Evolutionary conservation across 257 asterid species (phyloP), one percentile per base, ranked within the genome.

Genomic region (Lycium barbarum): DNA sequence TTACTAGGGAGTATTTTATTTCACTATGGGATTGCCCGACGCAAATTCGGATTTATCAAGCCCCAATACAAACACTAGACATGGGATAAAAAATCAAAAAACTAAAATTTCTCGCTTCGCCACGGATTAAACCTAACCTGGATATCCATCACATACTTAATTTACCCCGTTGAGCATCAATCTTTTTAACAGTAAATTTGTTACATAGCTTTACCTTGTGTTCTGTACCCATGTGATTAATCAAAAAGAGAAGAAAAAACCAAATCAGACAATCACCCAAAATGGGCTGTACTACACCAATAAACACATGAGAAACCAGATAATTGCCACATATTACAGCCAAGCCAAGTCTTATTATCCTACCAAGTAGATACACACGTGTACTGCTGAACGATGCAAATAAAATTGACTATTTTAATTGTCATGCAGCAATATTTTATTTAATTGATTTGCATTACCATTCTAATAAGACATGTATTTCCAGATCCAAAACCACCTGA

Each of bases 401-500:
- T 13, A 26, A 5, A 74, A 47, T 47, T 6, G 36, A 72, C 57
- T 43, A 18, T 9, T 45, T 43, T 72, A 47, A 73, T 43, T 47
- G 40, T 11, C 43, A 20, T 3, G 62, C 7, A 66, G 7, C 18
- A 22, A 51, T n/a, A 6, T 11, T 47, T 45, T 20, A 51, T 76
- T 49, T 49, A 18, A 49, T 73, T 73, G 33, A 6, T 65, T 47
- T 74, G 62, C 0, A 12, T 49, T 80, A 8, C 18, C 17, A 36
- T 80, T 49, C 10, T 36, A 57, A 80, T 80, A 36, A 36, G 35
- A 43, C 84, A 58, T 43, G 40, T 12, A 47, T 22, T 67, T 11
- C 82, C 88, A 88, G 90, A 84, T 87, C 91, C 88, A 87, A 84
- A 51, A 80, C 86, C 91, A 84, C 89, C 88, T 86, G 92, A 76